Evolutionary conservation across 306 rosid genomes (phyloP).

Genomic region (Gastrolobium villosum): DNA sequence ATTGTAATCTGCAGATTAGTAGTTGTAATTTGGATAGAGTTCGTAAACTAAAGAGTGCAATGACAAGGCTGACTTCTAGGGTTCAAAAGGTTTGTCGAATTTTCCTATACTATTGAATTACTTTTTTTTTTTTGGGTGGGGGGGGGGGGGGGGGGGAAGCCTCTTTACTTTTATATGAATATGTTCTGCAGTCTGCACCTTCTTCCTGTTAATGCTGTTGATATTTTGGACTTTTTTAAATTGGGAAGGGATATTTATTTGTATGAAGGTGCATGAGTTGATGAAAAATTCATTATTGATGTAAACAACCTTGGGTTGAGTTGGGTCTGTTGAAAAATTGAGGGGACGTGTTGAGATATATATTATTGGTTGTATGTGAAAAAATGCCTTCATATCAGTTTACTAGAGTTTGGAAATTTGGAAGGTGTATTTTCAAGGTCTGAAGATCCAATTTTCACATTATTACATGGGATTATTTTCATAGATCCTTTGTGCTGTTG

Average conservation of each 20-base stretch:
- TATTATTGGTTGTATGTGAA: no score
- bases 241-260: not conserved
- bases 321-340: no score
- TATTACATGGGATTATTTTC: not conserved
- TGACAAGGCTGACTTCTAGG: slow-evolving; percentile 97
- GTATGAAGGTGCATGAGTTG: not conserved
- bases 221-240: slow-evolving; percentile 8
- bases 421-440: slow-evolving; percentile 11
- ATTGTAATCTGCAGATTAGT: slow-evolving; percentile 69
- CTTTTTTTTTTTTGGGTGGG: not conserved
- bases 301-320: no score
- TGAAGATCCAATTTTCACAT: slow-evolving; percentile 3
- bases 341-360: no score
- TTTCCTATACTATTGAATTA: slow-evolving; percentile 9
- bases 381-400: slow-evolving; percentile 11
- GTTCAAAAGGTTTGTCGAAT: slow-evolving; percentile 84
- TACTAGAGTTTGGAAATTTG: not conserved
- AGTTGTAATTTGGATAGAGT: slow-evolving; percentile 98
- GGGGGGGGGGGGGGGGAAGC: not conserved
- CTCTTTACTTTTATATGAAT: slow-evolving; percentile 26
- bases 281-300: slow-evolving; percentile 30
- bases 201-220: slow-evolving; percentile 31
- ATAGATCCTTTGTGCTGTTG: not conserved
- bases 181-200: not conserved
- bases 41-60: slow-evolving; percentile 94